phyloP scores from a whole-genome alignment of 1,284 basidiomycete species.

The Ustilago tritici region DNA sequence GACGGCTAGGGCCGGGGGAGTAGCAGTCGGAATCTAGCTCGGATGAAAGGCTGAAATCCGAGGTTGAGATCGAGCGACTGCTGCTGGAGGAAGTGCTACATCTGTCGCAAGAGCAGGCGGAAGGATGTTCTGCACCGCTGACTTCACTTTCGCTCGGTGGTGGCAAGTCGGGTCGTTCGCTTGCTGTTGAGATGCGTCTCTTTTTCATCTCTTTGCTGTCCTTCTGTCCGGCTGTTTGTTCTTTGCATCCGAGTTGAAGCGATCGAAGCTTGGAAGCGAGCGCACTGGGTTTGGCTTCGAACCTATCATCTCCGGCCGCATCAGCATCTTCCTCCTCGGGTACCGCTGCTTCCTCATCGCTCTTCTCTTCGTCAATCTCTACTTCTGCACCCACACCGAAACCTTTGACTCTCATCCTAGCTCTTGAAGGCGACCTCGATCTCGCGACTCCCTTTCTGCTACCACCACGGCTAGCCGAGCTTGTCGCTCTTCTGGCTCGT shows the following conservation, averaged over 20 bases:
- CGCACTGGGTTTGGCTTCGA: not conserved
- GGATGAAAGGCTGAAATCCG: constrained; percentile 32
- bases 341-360: constrained; percentile 63
- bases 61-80: constrained; percentile 7
- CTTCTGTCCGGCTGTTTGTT: not conserved
- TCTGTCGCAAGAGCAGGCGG: constrained; percentile 2
- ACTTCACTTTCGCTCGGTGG: constrained; percentile 31
- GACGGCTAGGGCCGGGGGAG: not conserved
- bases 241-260: not conserved
- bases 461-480: constrained; percentile 10
- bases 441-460: constrained; percentile 14
- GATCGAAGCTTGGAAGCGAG: constrained; percentile 10
- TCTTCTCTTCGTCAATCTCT: constrained; percentile 54
- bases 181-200: constrained; percentile 38
- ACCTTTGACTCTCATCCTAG: constrained; percentile 40
- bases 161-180: constrained; percentile 42
- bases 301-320: not conserved
- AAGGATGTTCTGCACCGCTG: constrained; percentile 6
- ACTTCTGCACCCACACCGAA: constrained; percentile 58
- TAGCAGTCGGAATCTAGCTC: constrained; percentile 12
- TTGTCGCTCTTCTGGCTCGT: constrained; percentile 26
- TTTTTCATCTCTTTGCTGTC: constrained; percentile 25
- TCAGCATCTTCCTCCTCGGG: constrained; percentile 71
- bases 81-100: constrained; percentile 6
- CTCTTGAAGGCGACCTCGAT: constrained; percentile 35